phyloP scores from a whole-genome alignment of 129 eudicot species.

The Arctium minus region DNA sequence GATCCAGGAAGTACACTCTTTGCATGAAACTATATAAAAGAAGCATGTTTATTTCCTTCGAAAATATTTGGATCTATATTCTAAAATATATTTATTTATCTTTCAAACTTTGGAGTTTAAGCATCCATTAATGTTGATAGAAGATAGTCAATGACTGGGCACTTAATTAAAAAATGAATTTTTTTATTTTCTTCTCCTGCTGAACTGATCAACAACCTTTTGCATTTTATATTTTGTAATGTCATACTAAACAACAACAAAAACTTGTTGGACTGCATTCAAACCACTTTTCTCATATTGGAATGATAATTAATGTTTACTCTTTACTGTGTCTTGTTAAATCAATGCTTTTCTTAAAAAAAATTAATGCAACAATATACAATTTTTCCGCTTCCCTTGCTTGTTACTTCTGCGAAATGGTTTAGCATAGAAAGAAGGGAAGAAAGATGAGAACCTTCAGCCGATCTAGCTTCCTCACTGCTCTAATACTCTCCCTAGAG shows the following conservation, averaged over 20 bases:
- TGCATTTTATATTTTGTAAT: neutral
- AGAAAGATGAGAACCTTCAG: constrained; percentile 46
- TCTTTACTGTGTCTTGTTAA: neutral
- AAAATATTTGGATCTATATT: too few relatives aligned
- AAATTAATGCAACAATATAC: neutral
- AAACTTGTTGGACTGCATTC: neutral
- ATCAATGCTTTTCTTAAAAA: too few relatives aligned
- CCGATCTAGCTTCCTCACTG: constrained; percentile 77
- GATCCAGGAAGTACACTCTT: neutral
- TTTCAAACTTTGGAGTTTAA: too few relatives aligned
- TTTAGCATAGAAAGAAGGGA: neutral
- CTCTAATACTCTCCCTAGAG: constrained; percentile 84
- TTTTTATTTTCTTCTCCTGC: neutral
- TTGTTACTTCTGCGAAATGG: neutral
- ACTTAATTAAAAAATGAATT: too few relatives aligned
- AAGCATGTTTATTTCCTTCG: neutral
- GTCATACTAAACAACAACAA: neutral
- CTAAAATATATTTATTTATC: too few relatives aligned
- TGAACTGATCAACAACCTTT: neutral
- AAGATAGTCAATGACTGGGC: neutral
- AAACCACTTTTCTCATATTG: neutral
- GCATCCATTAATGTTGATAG: too few relatives aligned
- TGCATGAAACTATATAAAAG: neutral
- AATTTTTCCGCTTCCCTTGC: neutral
- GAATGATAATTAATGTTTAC: neutral